Conservation (phyloP, 2,329 filamentous ascomycete genomes). For the Phoma sp. region DNA sequence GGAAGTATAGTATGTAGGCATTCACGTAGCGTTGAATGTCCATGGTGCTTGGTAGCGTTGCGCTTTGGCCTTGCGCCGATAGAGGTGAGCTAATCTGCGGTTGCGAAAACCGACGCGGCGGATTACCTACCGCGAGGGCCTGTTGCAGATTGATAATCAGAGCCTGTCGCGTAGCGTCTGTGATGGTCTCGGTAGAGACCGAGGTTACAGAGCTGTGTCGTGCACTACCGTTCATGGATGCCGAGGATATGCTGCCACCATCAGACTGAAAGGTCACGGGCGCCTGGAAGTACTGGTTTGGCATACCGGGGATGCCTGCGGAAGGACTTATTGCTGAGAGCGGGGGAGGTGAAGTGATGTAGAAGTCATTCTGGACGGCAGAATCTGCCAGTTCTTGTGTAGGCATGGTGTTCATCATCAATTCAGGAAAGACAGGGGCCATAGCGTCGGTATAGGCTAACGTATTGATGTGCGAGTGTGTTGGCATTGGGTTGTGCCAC, state of each 20-base stretch:
- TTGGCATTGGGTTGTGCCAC: constrained; percentile 62
- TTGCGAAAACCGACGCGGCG: constrained; percentile 66
- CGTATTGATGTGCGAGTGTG: constrained; percentile 69
- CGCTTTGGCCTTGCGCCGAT: constrained; percentile 55
- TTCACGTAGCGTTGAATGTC: constrained; percentile 91
- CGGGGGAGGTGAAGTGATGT: constrained; percentile 80
- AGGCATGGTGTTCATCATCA: constrained; percentile 72
- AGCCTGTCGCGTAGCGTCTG: constrained; percentile 70
- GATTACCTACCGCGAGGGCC: constrained; percentile 61
- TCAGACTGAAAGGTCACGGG: constrained; percentile 75
- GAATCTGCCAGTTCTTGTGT: constrained; percentile 78
- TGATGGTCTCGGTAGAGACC: constrained; percentile 70
- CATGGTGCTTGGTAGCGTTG: constrained; percentile 76
- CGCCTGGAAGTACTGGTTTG: constrained; percentile 68
- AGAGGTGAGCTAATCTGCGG: constrained; percentile 63
- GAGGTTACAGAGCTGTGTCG: constrained; percentile 67
- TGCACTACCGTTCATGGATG: constrained; percentile 73
- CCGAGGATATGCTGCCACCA: constrained; percentile 66
- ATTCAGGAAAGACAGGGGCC: constrained; percentile 76
- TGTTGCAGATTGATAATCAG: constrained; percentile 68
- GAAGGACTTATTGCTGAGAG: constrained; percentile 75
- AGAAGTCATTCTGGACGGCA: constrained; percentile 72
- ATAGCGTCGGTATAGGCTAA: constrained; percentile 78
- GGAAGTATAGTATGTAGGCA: constrained; percentile 90
- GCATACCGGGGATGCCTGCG: constrained; percentile 71